A percentile compares a stretch with the other conserved stretches of the same genome.
phyloP scores from a whole-genome alignment of 257 asterid species.

The Linaria vulgaris region DNA sequence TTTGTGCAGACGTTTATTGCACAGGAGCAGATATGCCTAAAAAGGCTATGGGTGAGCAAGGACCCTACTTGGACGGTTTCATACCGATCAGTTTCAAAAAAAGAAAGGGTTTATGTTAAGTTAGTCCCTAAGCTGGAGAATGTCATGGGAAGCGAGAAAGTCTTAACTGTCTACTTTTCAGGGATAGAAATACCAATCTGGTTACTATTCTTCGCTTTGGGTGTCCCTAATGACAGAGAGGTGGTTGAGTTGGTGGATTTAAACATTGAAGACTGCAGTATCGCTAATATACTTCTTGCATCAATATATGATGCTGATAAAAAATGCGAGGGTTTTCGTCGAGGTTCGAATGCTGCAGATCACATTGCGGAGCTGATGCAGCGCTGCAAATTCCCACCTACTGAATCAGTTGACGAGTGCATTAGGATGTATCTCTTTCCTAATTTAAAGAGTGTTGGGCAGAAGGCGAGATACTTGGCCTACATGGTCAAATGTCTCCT shows the following conservation, averaged over 20 bases:
- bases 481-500: slow-evolving; percentile 87
- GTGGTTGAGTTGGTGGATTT: slow-evolving; percentile 56
- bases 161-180: slow-evolving; percentile 59
- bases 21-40: slow-evolving; percentile 84
- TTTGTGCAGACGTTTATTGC: slow-evolving; percentile 84
- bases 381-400: slow-evolving; percentile 61
- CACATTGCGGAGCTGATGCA: slow-evolving; percentile 47
- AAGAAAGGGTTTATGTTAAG: slow-evolving; percentile 63
- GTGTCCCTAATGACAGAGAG: slow-evolving; percentile 68
- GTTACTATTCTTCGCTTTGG: slow-evolving; percentile 83
- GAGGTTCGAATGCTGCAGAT: slow-evolving; percentile 42
- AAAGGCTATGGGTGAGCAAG: slow-evolving; percentile 71
- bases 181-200: slow-evolving; percentile 76
- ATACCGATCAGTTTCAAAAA: slow-evolving; percentile 53
- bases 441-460: slow-evolving; percentile 45
- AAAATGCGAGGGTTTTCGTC: slow-evolving; percentile 60
- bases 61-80: slow-evolving; percentile 63
- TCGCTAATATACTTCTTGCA: slow-evolving; percentile 56
- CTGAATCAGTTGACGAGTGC: slow-evolving; percentile 73
- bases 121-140: slow-evolving; percentile 56
- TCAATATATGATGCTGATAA: slow-evolving; percentile 79
- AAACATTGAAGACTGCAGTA: slow-evolving; percentile 44
- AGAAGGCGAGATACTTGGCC: slow-evolving; percentile 76
- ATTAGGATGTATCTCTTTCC: slow-evolving; percentile 62
- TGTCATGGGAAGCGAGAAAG: slow-evolving; percentile 54